phyloP scores from a whole-genome alignment of 192 early-diverging fungal genomes.

The Coemansia sp. region DNA sequence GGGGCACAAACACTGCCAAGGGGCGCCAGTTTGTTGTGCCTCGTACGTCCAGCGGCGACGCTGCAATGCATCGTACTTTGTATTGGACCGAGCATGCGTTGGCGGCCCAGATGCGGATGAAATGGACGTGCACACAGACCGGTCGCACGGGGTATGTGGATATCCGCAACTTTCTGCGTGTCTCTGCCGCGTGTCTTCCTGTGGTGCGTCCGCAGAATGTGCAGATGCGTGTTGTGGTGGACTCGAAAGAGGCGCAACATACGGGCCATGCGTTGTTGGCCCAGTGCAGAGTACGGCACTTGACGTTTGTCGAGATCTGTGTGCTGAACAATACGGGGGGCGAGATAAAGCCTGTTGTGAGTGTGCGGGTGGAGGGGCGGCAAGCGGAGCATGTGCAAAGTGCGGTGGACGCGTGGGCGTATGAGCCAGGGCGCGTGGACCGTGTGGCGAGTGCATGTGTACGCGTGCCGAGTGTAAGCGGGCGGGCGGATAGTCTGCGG shows the following conservation, averaged over 20 bases:
- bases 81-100: constrained; percentile 38
- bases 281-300: neutral
- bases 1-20: constrained; percentile 2
- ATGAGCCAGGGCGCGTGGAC: neutral
- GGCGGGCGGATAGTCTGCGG: neutral
- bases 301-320: neutral
- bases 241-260: neutral
- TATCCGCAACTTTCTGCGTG: constrained; percentile 16
- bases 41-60: constrained; percentile 10
- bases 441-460: constrained; percentile 11
- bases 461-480: neutral
- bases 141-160: constrained; percentile 31
- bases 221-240: constrained; percentile 11
- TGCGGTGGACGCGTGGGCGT: neutral
- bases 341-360: constrained; percentile 10
- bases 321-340: constrained; percentile 10
- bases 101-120: constrained; percentile 28
- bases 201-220: constrained; percentile 16
- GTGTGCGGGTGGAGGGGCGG: constrained; percentile 6
- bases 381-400: neutral
- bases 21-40: constrained; percentile 41
- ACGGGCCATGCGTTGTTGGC: constrained; percentile 15
- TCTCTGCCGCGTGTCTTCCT: constrained; percentile 7
- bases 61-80: constrained; percentile 12
- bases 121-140: constrained; percentile 27